A percentile compares a stretch with the other conserved stretches of the same genome.
Conservation (phyloP, 1,139 yeast genomes). For the Groenewaldozyma sp. region DNA sequence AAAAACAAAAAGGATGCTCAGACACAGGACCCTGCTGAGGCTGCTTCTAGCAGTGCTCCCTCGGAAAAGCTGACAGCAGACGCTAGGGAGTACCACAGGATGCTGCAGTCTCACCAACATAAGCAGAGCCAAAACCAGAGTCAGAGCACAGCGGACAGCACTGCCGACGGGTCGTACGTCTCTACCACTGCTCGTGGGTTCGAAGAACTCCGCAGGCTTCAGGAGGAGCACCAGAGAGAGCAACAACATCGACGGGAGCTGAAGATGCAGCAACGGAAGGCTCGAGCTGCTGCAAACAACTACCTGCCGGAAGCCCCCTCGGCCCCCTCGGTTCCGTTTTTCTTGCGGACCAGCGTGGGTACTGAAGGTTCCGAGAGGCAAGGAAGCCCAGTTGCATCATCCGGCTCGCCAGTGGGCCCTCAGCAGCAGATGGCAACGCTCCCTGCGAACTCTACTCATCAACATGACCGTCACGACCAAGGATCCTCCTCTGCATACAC, state of each 20-base stretch:
- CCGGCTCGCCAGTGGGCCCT: not conserved
- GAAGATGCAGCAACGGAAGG: too few species aligned
- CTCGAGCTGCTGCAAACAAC: too few species aligned
- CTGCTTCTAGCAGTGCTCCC: too few species aligned
- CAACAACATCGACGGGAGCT: too few species aligned
- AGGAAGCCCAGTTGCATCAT: not conserved
- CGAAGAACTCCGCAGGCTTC: too few species aligned
- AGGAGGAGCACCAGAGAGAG: too few species aligned
- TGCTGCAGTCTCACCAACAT: not conserved
- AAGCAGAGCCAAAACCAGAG: not conserved
- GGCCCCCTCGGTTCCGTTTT: not conserved
- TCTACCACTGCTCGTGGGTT: too few species aligned
- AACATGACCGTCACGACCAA: conserved; percentile 7
- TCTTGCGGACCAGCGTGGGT: not conserved
- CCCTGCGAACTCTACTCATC: conserved; percentile 4
- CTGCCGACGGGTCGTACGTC: too few species aligned
- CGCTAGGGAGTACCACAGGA: too few species aligned
- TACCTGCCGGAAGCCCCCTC: too few species aligned
- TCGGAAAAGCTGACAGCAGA: too few species aligned
- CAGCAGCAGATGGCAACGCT: not conserved
- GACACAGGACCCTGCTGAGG: not conserved
- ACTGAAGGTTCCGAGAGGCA: not conserved
- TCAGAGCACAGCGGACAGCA: not conserved
- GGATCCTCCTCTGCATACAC: too few species aligned
- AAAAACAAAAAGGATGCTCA: conserved; percentile 6